These are phyloP conservation scores for Fusarium lateritium DNA, from an alignment of 2,329 filamentous ascomycete species.

Conservation along the genomic window DNA sequence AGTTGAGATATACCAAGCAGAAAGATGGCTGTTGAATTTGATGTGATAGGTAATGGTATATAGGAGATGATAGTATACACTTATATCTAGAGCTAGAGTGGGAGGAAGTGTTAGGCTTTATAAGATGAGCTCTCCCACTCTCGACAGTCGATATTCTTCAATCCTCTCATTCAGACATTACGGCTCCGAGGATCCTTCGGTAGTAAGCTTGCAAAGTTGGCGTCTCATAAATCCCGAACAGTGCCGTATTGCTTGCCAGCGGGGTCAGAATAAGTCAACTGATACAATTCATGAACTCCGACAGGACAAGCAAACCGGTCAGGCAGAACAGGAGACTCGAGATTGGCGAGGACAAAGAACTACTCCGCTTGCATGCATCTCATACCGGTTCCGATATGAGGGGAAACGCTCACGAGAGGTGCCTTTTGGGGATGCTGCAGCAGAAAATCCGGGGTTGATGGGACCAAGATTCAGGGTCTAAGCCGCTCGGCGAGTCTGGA, in stretches of 20 bases:
- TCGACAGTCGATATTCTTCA: neutral
- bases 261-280: conserved; percentile 31
- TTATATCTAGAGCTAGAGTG: neutral
- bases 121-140: neutral
- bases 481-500: conserved; percentile 24
- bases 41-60: neutral
- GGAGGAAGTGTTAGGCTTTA: conserved; percentile 10
- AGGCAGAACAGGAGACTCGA: conserved; percentile 26
- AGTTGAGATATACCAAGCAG: neutral
- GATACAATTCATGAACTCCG: conserved; percentile 28
- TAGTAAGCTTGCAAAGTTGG: conserved; percentile 9
- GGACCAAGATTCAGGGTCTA: conserved; percentile 32
- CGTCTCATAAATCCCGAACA: conserved; percentile 6
- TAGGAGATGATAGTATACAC: neutral
- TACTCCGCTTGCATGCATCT: conserved; percentile 41
- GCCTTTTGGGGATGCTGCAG: conserved; percentile 23
- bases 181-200: conserved; percentile 11
- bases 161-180: conserved; percentile 1
- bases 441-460: conserved; percentile 45
- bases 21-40: neutral
- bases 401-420: conserved; percentile 37
- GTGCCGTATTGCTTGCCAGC: conserved; percentile 12
- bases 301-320: conserved; percentile 33
- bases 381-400: conserved; percentile 12
- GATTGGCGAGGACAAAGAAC: conserved; percentile 38